phyloP scores from a whole-genome alignment of 2,329 filamentous ascomycete genomes.

The Aspergillus clavatus region DNA sequence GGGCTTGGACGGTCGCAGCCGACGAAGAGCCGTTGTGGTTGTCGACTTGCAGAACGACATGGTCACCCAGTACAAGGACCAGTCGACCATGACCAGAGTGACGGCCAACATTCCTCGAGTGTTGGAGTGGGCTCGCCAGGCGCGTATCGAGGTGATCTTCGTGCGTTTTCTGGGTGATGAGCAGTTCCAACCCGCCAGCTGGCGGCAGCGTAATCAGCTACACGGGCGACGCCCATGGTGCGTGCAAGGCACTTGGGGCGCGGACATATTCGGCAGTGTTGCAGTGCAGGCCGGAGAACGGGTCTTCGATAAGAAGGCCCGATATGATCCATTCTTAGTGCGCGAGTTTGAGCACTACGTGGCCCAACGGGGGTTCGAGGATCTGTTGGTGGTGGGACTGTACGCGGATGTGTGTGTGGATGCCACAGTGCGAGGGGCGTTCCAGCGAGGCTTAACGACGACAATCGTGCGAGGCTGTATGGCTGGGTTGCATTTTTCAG shows the following conservation, averaged over 20 bases:
- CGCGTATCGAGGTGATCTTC: background rate
- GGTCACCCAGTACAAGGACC: background rate
- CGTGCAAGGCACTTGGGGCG: constrained; percentile 1
- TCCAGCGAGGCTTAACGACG: constrained; percentile 1
- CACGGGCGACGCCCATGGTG: background rate
- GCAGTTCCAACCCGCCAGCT: background rate
- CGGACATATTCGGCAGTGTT: background rate
- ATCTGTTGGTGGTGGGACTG: constrained; percentile 1
- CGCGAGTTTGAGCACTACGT: background rate
- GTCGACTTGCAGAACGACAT: constrained; percentile 6
- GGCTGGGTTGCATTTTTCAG: background rate
- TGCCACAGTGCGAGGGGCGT: constrained; percentile 1
- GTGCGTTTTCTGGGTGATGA: background rate
- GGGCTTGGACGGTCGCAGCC: too few species aligned
- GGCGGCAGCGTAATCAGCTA: background rate
- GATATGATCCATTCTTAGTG: background rate
- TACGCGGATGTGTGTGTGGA: background rate
- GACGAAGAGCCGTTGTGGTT: background rate
- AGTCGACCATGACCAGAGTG: background rate
- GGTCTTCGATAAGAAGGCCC: background rate
- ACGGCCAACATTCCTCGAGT: background rate
- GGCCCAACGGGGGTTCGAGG: background rate
- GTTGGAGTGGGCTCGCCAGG: background rate
- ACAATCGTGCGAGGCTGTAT: background rate
- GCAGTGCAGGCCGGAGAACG: background rate